Evolutionary conservation across 352 stramenopile species (phyloP), one percentile per base, ranked within the genome.

Genomic region (Elongisporangium senticosum): DNA sequence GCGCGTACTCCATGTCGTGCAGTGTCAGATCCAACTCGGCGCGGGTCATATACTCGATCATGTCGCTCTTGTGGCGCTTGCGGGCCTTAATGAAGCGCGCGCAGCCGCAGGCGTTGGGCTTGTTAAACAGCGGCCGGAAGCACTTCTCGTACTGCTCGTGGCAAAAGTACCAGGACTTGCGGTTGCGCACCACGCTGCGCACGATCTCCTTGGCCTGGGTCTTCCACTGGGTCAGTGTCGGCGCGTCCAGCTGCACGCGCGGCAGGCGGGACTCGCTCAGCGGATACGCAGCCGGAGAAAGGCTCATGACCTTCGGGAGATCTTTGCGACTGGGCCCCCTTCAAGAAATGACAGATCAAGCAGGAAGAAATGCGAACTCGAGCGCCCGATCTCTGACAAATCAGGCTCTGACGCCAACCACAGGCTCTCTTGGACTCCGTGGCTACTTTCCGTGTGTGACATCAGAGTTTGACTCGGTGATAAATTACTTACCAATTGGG

Each of bases 1-100:
- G 64, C 51, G 68, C 73, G 54, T 82, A 82, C 62, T 82, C 68
- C 55, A 82, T 69, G 48, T 79, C 71, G 55, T 79, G 68, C 19
- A 82, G 64, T 40, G 58, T 68, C 69, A 77, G 33, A 17, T 43
- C 33, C 33, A 43, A 10, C 13, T 43, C 33, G 11, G 33, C 33
- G 11, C 33, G 33, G 10, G 33, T 43, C 33, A 43, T 43, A 10
- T 43, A 43, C 33, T 43, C 33, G 33, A 43, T 43, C 33, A 43
- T 43, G 13, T 43, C 33, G 33, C 33, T 43, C 33, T 43, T 43
- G 33, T 17, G 33, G 13, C 10, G 33, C 33, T 43, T 43, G 33
- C 10, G 7, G 33, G 33, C 33, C 33, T 43, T 2, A 10, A 10
- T 43, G 33, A 43, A 1, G 33, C 33, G 33, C 33, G 11, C 13